Conservation (phyloP, 2,329 filamentous ascomycete species). For the Colletotrichum lini region DNA sequence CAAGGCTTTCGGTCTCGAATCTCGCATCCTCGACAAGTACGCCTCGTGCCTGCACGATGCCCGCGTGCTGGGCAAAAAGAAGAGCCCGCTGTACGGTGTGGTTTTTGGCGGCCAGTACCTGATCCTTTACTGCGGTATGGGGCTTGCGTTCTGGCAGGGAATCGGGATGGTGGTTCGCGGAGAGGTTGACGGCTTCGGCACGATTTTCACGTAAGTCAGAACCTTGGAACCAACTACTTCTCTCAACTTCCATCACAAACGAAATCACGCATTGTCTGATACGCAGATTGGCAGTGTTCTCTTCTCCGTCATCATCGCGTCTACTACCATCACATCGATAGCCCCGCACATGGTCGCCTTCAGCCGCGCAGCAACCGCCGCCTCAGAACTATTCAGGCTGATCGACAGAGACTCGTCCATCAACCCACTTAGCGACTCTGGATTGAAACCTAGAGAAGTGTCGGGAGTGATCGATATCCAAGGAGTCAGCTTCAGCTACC, state of each 20-base stretch:
- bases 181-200: conserved; percentile 37
- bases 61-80: conserved; percentile 51
- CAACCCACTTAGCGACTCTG: conserved; percentile 42
- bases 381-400: conserved; percentile 45
- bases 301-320: conserved; percentile 47
- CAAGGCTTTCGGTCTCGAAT: conserved; percentile 41
- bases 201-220: conserved; percentile 40
- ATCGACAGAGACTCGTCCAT: conserved; percentile 48
- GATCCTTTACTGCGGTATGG: conserved; percentile 51
- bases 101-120: conserved; percentile 57
- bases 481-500: conserved; percentile 77
- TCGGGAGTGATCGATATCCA: conserved; percentile 71
- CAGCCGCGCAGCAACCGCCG: conserved; percentile 44
- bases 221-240: too few relatives aligned
- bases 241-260: background rate
- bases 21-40: conserved; percentile 40
- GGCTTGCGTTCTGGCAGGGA: conserved; percentile 45
- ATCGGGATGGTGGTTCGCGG: conserved; percentile 55
- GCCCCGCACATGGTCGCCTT: conserved; percentile 45
- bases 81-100: conserved; percentile 46
- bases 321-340: conserved; percentile 42
- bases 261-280: conserved; percentile 51
- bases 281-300: conserved; percentile 43
- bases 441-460: conserved; percentile 48
- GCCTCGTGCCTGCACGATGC: conserved; percentile 15